A percentile compares a stretch with the other conserved stretches of the same genome.
Evolutionary conservation across 78 protist genomes (phyloP).

Genomic region (Guillardia theta): DNA sequence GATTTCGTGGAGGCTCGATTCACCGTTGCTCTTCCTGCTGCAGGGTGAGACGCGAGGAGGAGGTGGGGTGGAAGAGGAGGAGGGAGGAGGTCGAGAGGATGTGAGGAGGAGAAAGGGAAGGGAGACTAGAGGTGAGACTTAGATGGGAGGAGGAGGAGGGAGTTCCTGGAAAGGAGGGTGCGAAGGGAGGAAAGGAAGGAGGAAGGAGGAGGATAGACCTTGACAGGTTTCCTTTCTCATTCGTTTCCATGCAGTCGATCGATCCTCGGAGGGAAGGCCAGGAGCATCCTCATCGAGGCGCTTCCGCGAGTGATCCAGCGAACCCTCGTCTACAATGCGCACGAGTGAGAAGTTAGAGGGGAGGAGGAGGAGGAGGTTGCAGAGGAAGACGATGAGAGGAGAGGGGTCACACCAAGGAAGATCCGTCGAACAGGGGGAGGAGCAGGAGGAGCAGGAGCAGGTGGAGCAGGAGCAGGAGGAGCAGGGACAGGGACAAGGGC

Average conservation of each 20-base stretch:
- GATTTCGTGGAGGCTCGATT: constrained; percentile 52
- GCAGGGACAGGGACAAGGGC: too few species aligned
- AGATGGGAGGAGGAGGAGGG: neutral
- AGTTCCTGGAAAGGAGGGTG: neutral
- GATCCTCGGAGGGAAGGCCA: constrained; percentile 45
- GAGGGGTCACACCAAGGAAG: too few species aligned
- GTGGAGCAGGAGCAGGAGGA: too few species aligned
- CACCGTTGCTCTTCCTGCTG: constrained; percentile 58
- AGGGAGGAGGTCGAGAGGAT: neutral
- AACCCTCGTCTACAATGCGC: neutral
- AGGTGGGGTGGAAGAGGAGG: neutral
- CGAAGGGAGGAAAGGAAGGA: neutral
- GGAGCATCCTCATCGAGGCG: neutral
- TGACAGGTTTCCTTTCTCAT: neutral
- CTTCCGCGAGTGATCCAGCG: constrained; percentile 7
- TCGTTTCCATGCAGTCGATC: neutral
- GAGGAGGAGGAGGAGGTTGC: neutral
- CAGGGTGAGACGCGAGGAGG: constrained; percentile 25
- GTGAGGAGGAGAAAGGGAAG: neutral
- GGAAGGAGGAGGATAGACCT: neutral
- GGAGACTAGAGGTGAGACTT: neutral
- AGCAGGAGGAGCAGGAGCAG: too few species aligned
- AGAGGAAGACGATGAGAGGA: too few species aligned
- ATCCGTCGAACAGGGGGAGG: too few species aligned
- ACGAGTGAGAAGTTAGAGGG: neutral